Percentiles rank a stretch among this genome's conserved stretches.
Evolutionary conservation across 2,329 filamentous ascomycete species (phyloP).

Genomic region (Calonectria ilicicola): DNA sequence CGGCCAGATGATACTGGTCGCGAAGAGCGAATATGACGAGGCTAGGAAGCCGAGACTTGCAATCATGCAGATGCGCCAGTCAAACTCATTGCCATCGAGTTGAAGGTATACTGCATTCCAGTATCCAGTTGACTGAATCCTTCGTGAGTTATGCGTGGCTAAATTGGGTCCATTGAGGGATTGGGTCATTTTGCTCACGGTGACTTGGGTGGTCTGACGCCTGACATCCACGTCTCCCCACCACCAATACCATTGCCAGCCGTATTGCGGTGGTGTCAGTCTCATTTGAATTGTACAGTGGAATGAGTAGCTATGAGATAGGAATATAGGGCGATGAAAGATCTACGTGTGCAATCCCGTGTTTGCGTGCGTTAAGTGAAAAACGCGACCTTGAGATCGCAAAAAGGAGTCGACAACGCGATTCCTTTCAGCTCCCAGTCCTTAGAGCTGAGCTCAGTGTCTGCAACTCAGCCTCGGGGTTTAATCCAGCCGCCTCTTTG

Average conservation of each 20-base stretch:
- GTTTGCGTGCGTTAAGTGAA: not conserved
- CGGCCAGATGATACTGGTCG: constrained; percentile 43
- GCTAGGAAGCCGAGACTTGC: constrained; percentile 44
- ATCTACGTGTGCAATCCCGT: not conserved
- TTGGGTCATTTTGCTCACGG: not conserved
- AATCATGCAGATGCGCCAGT: constrained; percentile 41
- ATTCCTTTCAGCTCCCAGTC: not conserved
- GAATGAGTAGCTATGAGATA: not conserved
- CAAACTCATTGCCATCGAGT: constrained; percentile 39
- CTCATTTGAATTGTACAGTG: not conserved
- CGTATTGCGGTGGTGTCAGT: not conserved
- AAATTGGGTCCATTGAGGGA: not conserved
- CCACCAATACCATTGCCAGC: constrained; percentile 12
- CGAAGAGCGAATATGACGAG: constrained; percentile 45
- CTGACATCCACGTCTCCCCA: constrained; percentile 9
- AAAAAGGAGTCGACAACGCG: not conserved
- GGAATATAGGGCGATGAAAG: not conserved
- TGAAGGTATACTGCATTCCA: not conserved
- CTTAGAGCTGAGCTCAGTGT: not conserved
- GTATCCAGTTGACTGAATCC: not conserved
- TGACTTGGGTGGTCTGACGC: not conserved
- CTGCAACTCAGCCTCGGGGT: not conserved
- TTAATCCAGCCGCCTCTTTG: not conserved
- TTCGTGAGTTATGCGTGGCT: not conserved
- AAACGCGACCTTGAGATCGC: not conserved